Percentiles rank a stretch among this genome's conserved stretches.
These are phyloP conservation scores for Tirmania nivea DNA, from an alignment of 495 filamentous ascomycete species.

Conservation along the genomic window DNA sequence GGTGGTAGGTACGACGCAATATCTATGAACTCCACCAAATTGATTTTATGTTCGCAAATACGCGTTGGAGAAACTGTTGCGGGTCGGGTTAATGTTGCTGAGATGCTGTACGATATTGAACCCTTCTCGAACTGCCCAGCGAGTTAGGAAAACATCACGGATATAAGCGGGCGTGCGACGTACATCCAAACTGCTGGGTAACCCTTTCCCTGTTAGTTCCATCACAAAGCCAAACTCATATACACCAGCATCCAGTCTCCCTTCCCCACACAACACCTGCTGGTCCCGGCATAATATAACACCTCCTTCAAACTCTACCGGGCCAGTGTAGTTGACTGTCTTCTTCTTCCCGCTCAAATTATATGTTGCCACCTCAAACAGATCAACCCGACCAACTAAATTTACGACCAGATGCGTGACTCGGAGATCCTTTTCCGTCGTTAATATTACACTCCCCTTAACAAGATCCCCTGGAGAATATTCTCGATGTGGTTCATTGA, in stretches of 20 bases:
- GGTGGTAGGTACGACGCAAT: conserved; percentile 34
- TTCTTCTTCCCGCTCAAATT: conserved; percentile 23
- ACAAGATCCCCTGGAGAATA: conserved; percentile 47
- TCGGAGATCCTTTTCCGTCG: conserved; percentile 56
- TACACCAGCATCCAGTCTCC: conserved; percentile 57
- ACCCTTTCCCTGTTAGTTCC: conserved; percentile 46
- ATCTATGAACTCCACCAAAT: conserved; percentile 50
- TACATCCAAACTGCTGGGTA: conserved; percentile 90
- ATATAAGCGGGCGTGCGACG: conserved; percentile 18
- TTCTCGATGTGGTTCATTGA: conserved; percentile 72
- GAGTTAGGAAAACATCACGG: conserved; percentile 5
- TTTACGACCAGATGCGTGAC: conserved; percentile 79
- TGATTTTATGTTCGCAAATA: conserved; percentile 58
- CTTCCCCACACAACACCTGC: conserved; percentile 71
- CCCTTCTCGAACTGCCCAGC: conserved; percentile 69
- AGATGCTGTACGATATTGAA: conserved; percentile 74
- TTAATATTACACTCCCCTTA: conserved; percentile 55
- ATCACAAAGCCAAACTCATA: conserved; percentile 92
- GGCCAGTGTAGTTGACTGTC: conserved; percentile 21
- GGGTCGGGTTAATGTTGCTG: conserved; percentile 72
- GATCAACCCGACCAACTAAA: conserved; percentile 69
- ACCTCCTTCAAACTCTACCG: conserved; percentile 46
- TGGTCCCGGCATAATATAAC: conserved; percentile 82
- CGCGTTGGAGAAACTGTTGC: conserved; percentile 63
- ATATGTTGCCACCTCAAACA: conserved; percentile 21